Evolutionary conservation across 208 protist species (phyloP).

Genomic region (Leishmania guyanensis): DNA sequence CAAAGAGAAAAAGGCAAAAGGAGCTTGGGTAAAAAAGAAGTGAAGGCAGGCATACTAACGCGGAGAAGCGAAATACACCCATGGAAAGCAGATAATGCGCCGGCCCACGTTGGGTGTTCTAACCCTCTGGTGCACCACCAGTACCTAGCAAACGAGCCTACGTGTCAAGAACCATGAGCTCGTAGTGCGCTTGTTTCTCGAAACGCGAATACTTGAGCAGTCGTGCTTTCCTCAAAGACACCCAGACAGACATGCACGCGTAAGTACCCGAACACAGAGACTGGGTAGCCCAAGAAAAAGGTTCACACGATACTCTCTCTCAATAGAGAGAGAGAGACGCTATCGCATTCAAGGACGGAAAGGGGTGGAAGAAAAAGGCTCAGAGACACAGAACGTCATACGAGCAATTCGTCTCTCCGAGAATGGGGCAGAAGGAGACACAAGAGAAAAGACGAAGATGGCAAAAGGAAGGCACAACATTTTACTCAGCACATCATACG

Average conservation of each 20-base stretch:
- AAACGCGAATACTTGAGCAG: neutral
- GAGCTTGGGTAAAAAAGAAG: neutral
- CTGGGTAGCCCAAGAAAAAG: neutral
- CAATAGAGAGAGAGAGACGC: neutral
- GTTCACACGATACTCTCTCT: neutral
- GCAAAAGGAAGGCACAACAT: neutral
- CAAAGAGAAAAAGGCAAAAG: conserved; percentile 10
- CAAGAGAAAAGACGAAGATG: neutral
- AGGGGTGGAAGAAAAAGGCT: conserved; percentile 9
- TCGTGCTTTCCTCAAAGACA: neutral
- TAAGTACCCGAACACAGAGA: neutral
- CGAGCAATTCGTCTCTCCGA: neutral
- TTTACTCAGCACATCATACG: neutral
- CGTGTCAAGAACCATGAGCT: neutral
- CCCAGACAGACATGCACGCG: neutral
- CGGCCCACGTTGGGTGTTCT: neutral
- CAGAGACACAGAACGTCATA: neutral
- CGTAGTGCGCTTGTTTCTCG: neutral
- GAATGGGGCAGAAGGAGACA: neutral
- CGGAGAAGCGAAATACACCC: neutral
- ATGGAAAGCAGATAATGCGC: neutral
- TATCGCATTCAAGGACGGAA: conserved; percentile 1
- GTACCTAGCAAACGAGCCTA: neutral
- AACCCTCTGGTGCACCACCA: neutral
- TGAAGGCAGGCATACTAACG: neutral